Base-by-base conservation (phyloP, 2,329 filamentous ascomycete species). In the Lachnellula subtilissima region DNA sequence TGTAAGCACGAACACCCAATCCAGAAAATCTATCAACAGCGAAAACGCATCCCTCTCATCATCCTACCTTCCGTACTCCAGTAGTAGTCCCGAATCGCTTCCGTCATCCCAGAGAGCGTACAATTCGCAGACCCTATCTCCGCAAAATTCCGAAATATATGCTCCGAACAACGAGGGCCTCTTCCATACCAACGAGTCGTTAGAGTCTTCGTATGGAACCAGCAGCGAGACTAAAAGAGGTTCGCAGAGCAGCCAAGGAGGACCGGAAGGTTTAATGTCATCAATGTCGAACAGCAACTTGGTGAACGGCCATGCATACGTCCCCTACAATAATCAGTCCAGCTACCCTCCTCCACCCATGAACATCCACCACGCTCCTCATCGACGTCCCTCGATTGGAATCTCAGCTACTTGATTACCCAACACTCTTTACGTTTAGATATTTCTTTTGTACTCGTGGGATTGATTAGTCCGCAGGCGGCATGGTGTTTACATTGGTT, bases 21-120 rank as follows among this genome's bases (percentile, higher is more conserved):
- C 23, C 32, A 35, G 28, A 12, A 32, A 32, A 32, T 32, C 28
- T 9, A 9, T 54, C 9, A 50, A 55, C 35, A 56, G 43, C 14
- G 60, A 64, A 12, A 59, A 51, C 14, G 37, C 37, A 12, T 55
- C 55, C 9, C 49, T 58, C 3, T 50, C 59, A 12, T 37, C 35
- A 5, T 55, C 61, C 8, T 66, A 65, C 48, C 45, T 66, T 23
- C 48, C 57, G 22, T 52, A 64, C n/a, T 53, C 62, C 32, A 58
- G 53, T 32, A 66, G 57, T 45, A 67, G 61, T 39, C 65, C 63
- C 12, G 64, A 69, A 50, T 66, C 60, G 8, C 45, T 63, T 5
- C 28, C 53, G n/a, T 65, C 65, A 3, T 61, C 63, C 9, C 57
- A 62, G 23, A 50, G 60, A 42, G 48, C 48, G 17, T 63, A 63